Base-by-base conservation (phyloP, 2,329 filamentous ascomycete species). In the Pyricularia grisea region DNA sequence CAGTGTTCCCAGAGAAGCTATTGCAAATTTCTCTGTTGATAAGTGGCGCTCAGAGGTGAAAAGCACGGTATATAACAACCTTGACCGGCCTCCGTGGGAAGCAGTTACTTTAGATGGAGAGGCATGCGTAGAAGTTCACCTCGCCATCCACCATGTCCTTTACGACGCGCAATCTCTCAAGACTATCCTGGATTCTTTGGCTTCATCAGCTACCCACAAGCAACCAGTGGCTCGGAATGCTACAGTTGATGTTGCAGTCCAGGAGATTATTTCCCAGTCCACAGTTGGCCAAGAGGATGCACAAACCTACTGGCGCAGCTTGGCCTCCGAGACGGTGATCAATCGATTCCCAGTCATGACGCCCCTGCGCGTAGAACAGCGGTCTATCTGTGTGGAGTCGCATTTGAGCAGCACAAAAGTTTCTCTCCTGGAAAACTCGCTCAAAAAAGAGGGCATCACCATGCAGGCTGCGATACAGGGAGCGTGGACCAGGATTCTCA, bases 141-240 rank as follows among this genome's bases (percentile, higher is more conserved):
- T 88, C 4, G 76, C 81, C 1, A 82, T 93, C 2, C 90, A 96
- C 71, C 94, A 97, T 78, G 91, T 92, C 0, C 81, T 97, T 0
- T 97, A 96, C 72, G 94, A 97, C 79, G 94, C 93, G 0, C 83
- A 87, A 60, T 93, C 92, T 10, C 79, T 97, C 12, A 81, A 86
- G 3, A 74, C 82, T 0, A 83, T 97, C 0, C 78, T 97, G 1
- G 74, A 81, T 0, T 86, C 90, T 72, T 80, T 97, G n/a, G 31
- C 66, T 30, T 7, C 17, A 17, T 17, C 23, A 17, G 42, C 27
- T 14, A 74, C 78, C 2, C 10, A 76, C 74, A 4, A 70, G 31
- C 9, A 0, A 30, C 1, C 12, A 74, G 2, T 12, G 69, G 1
- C 67, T 79, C 1, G n/a, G 23, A 1, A 74, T 58, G 3, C 67